Evolutionary conservation across 108 stramenopile species (phyloP).

Genomic region (Cyclotella kingstonii): DNA sequence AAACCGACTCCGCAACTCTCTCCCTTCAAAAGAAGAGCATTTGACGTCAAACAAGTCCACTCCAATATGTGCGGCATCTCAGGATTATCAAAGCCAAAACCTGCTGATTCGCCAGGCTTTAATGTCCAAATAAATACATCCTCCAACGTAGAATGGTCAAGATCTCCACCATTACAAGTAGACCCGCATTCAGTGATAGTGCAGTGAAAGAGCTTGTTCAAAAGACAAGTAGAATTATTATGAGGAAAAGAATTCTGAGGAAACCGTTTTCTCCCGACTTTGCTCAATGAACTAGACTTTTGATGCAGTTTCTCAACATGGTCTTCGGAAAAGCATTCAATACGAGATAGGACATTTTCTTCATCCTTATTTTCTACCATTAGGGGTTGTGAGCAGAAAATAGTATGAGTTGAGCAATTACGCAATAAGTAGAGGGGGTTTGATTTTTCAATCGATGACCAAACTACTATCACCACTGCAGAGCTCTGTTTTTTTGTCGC

Average conservation of each 20-base stretch:
- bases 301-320: not conserved
- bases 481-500: conserved; percentile 72
- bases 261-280: not conserved
- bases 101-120: conserved; percentile 48
- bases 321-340: conserved; percentile 3
- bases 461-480: conserved; percentile 73
- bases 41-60: conserved; percentile 59
- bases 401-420: conserved; percentile 55
- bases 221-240: no score
- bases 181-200: not conserved
- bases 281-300: not conserved
- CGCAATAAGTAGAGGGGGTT: conserved; percentile 70
- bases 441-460: conserved; percentile 61
- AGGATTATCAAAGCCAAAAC: conserved; percentile 83
- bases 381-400: conserved; percentile 69
- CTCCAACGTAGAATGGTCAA: no score
- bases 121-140: conserved; percentile 76
- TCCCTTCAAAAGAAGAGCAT: conserved; percentile 18
- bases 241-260: no score
- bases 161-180: no score
- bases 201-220: not conserved
- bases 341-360: not conserved
- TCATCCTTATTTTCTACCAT: conserved; percentile 15
- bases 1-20: conserved; percentile 3
- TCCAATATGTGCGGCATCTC: conserved; percentile 73